These are phyloP conservation scores for Ceriops tagal DNA, from an alignment of 345 rosid genomes.

Conservation along the genomic window DNA sequence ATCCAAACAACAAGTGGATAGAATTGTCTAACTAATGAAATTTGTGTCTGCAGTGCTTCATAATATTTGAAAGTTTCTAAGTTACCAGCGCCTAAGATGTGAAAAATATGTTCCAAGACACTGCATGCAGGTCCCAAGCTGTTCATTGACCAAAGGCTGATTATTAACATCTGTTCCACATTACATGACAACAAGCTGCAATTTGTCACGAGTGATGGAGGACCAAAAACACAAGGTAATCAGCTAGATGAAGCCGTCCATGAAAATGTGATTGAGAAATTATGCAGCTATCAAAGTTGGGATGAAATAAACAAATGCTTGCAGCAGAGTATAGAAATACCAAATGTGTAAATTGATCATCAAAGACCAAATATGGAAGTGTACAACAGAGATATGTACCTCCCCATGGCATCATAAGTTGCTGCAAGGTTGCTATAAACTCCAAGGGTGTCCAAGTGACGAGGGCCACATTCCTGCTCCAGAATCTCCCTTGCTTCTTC, in stretches of 20 bases:
- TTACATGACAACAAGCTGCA: too few species aligned
- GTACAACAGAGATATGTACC: slow-evolving; percentile 34
- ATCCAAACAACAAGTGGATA: neutral
- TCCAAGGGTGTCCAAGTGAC: slow-evolving; percentile 90
- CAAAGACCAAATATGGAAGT: neutral
- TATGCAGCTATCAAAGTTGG: too few species aligned
- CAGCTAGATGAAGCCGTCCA: too few species aligned
- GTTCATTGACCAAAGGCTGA: too few species aligned
- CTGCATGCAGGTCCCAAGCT: neutral
- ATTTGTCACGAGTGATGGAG: too few species aligned
- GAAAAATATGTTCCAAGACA: neutral
- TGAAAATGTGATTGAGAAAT: too few species aligned
- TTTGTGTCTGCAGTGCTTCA: neutral
- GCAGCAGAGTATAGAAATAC: too few species aligned
- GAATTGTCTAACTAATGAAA: neutral
- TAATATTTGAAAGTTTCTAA: neutral
- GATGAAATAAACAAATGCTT: too few species aligned
- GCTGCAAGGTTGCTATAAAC: slow-evolving; percentile 96
- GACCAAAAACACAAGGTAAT: too few species aligned
- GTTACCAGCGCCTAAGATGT: neutral
- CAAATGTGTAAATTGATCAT: too few species aligned
- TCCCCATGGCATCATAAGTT: slow-evolving; percentile 96
- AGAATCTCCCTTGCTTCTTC: slow-evolving; percentile 84
- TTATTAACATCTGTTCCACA: too few species aligned
- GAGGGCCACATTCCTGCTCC: slow-evolving; percentile 81